Percentiles rank a stretch among this genome's conserved stretches.
Conservation (phyloP, 2,329 filamentous ascomycete species). For the Aspergillus piperis region DNA sequence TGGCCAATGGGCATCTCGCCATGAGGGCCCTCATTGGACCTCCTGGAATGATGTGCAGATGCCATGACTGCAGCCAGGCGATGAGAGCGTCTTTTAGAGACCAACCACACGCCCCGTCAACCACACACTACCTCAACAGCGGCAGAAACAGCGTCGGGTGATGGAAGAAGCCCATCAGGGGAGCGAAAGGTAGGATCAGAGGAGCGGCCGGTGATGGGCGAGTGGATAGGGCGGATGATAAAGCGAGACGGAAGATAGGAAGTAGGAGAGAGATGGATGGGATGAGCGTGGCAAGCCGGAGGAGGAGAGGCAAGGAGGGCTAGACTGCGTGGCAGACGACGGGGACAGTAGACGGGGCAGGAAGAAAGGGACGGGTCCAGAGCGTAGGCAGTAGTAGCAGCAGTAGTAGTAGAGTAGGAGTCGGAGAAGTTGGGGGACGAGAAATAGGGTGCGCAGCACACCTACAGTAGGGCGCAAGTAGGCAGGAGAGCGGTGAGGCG, state of each 20-base stretch:
- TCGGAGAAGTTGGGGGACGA: neutral
- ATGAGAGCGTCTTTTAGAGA: conserved; percentile 17
- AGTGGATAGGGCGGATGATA: conserved; percentile 4
- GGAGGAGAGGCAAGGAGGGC: conserved; percentile 3
- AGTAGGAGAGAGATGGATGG: neutral
- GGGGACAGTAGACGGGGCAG: neutral
- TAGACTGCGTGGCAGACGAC: neutral
- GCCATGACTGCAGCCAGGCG: conserved; percentile 43
- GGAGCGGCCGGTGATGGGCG: conserved; percentile 13
- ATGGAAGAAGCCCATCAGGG: conserved; percentile 39
- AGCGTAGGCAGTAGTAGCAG: neutral
- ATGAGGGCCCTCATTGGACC: conserved; percentile 38
- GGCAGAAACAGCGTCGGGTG: conserved; percentile 25
- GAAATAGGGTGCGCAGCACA: neutral
- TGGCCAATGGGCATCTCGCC: conserved; percentile 62
- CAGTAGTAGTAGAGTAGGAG: neutral
- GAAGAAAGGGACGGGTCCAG: neutral
- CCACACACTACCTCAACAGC: conserved; percentile 42
- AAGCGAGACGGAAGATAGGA: neutral
- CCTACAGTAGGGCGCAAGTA: conserved; percentile 1
- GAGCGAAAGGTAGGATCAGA: conserved; percentile 17
- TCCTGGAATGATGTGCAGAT: conserved; percentile 45
- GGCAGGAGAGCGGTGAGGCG: conserved; percentile 24
- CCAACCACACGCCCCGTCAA: conserved; percentile 30
- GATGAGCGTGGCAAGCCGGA: neutral